These are phyloP conservation scores for Diaporthe aspalathi DNA, from an alignment of 2,329 filamentous ascomycete genomes.

Conservation along the genomic window DNA sequence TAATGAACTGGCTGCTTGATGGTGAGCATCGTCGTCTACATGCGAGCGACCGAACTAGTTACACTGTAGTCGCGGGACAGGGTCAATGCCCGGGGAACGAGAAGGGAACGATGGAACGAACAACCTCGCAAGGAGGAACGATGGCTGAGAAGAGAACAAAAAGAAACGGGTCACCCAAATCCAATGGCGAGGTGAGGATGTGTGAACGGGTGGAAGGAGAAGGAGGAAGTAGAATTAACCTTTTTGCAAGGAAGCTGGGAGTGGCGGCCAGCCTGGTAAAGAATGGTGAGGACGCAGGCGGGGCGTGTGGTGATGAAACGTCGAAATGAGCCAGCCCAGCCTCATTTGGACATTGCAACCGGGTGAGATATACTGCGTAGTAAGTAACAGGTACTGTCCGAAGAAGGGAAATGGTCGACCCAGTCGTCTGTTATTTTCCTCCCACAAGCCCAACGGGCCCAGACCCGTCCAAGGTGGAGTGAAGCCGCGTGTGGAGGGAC, in stretches of 20 bases:
- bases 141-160: conserved; percentile 35
- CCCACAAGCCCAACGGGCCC: conserved; percentile 33
- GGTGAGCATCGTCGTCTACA: conserved; percentile 67
- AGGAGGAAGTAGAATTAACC: conserved; percentile 51
- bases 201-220: conserved; percentile 32
- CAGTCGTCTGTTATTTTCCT: conserved; percentile 40
- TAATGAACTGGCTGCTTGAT: conserved; percentile 68
- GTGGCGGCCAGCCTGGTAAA: conserved; percentile 59
- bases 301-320: conserved; percentile 56
- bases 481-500: conserved; percentile 33
- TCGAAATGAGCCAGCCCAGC: conserved; percentile 55
- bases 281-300: conserved; percentile 52
- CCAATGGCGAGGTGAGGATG: conserved; percentile 37
- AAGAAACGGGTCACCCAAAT: conserved; percentile 24
- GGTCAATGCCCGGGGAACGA: conserved; percentile 23
- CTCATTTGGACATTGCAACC: conserved; percentile 58
- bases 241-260: conserved; percentile 55
- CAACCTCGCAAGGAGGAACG: conserved; percentile 34
- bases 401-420: conserved; percentile 45
- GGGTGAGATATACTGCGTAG: conserved; percentile 43
- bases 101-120: conserved; percentile 29
- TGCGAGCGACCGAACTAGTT: conserved; percentile 39
- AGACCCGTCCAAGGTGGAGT: conserved; percentile 39
- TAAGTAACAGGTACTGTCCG: conserved; percentile 44
- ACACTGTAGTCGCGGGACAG: conserved; percentile 35